phyloP scores from a whole-genome alignment of 306 rosid species.

The Acacia melanoxylon region DNA sequence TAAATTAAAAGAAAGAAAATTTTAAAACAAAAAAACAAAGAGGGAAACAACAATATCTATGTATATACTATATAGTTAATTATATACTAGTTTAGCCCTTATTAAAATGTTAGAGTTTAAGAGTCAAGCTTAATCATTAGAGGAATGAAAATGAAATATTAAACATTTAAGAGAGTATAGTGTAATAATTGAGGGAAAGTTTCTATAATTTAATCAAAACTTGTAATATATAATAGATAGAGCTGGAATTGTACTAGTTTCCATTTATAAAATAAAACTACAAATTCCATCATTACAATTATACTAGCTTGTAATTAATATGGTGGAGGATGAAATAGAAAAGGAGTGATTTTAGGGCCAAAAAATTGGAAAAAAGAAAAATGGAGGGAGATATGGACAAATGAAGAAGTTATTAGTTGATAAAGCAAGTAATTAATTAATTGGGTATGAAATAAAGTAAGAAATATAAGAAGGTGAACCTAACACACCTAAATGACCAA shows the following conservation, averaged over 20 bases:
- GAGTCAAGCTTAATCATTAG: too few species aligned
- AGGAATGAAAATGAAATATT: too few species aligned
- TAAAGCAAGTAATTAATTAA: slow-evolving; percentile 14
- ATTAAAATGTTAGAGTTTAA: too few species aligned
- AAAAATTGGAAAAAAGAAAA: background rate
- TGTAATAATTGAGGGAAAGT: too few species aligned
- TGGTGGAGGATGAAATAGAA: background rate
- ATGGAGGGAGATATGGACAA: background rate
- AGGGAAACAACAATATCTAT: too few species aligned
- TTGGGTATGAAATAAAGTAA: slow-evolving; percentile 18
- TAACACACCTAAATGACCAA: slow-evolving; percentile 52
- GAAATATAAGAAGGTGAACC: slow-evolving; percentile 40
- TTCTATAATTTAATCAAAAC: too few species aligned
- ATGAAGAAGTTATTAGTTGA: slow-evolving; percentile 28
- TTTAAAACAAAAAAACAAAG: too few species aligned
- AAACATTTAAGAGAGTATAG: too few species aligned
- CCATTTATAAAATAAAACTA: background rate
- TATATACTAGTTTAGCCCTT: too few species aligned
- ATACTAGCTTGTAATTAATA: background rate
- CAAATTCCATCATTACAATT: background rate
- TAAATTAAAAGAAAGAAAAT: too few species aligned
- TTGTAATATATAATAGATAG: background rate
- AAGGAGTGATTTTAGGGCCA: background rate
- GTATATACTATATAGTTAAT: too few species aligned
- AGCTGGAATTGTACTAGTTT: background rate